Evolutionary conservation across 2,329 filamentous ascomycete species (phyloP).

Genomic region (Aureobasidium leucospermi): DNA sequence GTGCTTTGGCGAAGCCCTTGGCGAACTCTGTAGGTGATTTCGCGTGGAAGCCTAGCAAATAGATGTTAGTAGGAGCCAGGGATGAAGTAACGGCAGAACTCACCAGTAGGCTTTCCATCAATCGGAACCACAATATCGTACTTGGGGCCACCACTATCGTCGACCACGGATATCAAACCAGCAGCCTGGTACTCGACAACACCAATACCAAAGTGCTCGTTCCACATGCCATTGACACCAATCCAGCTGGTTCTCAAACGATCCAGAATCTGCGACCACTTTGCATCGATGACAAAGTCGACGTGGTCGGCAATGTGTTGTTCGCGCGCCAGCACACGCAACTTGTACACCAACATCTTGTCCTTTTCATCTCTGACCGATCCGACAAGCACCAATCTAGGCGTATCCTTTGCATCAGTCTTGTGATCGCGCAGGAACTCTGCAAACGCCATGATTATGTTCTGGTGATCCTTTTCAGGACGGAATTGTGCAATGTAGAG

Average conservation of each 20-base stretch:
- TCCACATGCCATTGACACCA: constrained; percentile 98
- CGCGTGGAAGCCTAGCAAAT: constrained; percentile 67
- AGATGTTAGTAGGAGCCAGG: background rate
- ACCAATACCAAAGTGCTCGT: constrained; percentile 97
- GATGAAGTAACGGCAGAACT: constrained; percentile 18
- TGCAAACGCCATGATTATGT: constrained; percentile 83
- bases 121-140: constrained; percentile 82
- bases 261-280: constrained; percentile 78
- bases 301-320: constrained; percentile 76
- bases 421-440: constrained; percentile 35
- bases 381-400: constrained; percentile 74
- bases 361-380: constrained; percentile 83
- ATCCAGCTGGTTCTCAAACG: constrained; percentile 71
- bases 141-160: constrained; percentile 88
- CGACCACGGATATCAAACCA: constrained; percentile 85
- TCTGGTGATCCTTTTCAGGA: constrained; percentile 90
- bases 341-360: constrained; percentile 76
- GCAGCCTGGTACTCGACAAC: constrained; percentile 98
- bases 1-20: constrained; percentile 66
- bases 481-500: constrained; percentile 97
- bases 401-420: constrained; percentile 30
- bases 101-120: constrained; percentile 71
- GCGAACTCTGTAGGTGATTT: constrained; percentile 74
- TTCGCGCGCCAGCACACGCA: constrained; percentile 79
- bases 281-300: constrained; percentile 81